phyloP scores from a whole-genome alignment of 495 filamentous ascomycete genomes.

The Parathielavia appendiculata region DNA sequence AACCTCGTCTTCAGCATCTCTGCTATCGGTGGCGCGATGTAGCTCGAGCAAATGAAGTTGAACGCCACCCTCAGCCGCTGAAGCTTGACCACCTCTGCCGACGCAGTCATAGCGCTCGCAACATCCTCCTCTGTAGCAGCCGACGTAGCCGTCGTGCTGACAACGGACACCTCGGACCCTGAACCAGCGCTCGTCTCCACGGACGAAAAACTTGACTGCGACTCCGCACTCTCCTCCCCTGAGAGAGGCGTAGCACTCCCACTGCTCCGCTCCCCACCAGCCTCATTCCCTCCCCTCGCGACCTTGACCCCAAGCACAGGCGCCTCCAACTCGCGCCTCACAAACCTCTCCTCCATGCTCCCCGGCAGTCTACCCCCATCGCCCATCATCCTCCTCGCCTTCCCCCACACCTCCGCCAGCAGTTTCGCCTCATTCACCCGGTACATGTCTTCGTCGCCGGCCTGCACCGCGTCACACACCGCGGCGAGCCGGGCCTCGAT shows the following conservation, averaged over 20 bases:
- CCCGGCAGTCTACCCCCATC: conserved; percentile 53
- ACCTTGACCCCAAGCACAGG: conserved; percentile 60
- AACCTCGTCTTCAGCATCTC: conserved; percentile 47
- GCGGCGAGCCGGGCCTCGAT: conserved; percentile 48
- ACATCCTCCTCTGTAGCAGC: conserved; percentile 29
- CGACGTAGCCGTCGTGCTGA: conserved; percentile 40
- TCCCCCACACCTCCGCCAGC: conserved; percentile 57
- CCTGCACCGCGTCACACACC: conserved; percentile 74
- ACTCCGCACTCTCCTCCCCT: conserved; percentile 29
- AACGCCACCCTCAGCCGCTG: conserved; percentile 71
- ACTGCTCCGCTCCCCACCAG: no score
- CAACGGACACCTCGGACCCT: conserved; percentile 28
- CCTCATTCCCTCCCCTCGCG: conserved; percentile 16
- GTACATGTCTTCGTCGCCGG: conserved; percentile 77
- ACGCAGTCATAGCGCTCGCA: conserved; percentile 43
- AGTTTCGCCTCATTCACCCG: conserved; percentile 67
- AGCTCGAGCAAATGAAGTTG: conserved; percentile 69
- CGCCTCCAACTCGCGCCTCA: conserved; percentile 66
- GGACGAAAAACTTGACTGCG: conserved; percentile 35
- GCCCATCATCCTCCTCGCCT: conserved; percentile 61
- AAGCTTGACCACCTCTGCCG: conserved; percentile 52
- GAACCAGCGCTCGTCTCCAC: conserved; percentile 35
- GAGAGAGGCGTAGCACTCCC: conserved; percentile 25
- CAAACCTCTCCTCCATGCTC: conserved; percentile 82
- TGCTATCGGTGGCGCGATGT: conserved; percentile 54